phyloP scores from a whole-genome alignment of 768 basidiomycete species.

The Coprinopsis cinerea region DNA sequence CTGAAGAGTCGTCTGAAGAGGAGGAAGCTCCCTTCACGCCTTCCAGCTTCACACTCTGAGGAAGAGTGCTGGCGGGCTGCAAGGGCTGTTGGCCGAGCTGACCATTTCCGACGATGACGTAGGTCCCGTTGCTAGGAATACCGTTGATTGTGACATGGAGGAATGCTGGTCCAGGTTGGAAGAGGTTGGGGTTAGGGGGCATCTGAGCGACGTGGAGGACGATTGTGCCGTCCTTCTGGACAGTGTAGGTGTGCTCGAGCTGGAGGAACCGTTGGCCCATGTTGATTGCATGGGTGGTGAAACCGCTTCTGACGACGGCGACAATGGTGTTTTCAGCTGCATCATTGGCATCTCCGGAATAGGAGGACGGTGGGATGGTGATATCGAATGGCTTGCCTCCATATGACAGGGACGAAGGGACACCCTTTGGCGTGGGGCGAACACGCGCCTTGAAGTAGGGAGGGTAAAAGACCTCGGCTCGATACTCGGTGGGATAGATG shows the following conservation, averaged over 20 bases:
- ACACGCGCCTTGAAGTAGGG: slow-evolving; percentile 68
- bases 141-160: slow-evolving; percentile 80
- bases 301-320: slow-evolving; percentile 74
- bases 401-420: slow-evolving; percentile 74
- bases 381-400: slow-evolving; percentile 81
- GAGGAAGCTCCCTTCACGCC: slow-evolving; percentile 33
- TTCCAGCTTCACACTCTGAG: slow-evolving; percentile 39
- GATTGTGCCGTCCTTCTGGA: slow-evolving; percentile 74
- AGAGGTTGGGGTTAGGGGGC: slow-evolving; percentile 78
- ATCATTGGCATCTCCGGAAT: slow-evolving; percentile 58
- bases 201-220: slow-evolving; percentile 76
- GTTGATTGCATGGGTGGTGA: slow-evolving; percentile 82
- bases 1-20: not conserved
- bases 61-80: slow-evolving; percentile 36
- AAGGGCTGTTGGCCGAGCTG: slow-evolving; percentile 67
- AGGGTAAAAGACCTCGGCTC: slow-evolving; percentile 88
- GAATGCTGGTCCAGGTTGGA: slow-evolving; percentile 86
- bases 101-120: slow-evolving; percentile 76
- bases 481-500: slow-evolving; percentile 69
- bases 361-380: slow-evolving; percentile 56
- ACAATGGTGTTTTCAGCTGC: slow-evolving; percentile 73
- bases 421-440: slow-evolving; percentile 63
- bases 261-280: slow-evolving; percentile 81
- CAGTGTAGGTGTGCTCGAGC: slow-evolving; percentile 80
- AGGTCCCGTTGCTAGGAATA: slow-evolving; percentile 74